These are phyloP conservation scores for Prunus padus DNA, from an alignment of 306 rosid species.

Conservation along the genomic window DNA sequence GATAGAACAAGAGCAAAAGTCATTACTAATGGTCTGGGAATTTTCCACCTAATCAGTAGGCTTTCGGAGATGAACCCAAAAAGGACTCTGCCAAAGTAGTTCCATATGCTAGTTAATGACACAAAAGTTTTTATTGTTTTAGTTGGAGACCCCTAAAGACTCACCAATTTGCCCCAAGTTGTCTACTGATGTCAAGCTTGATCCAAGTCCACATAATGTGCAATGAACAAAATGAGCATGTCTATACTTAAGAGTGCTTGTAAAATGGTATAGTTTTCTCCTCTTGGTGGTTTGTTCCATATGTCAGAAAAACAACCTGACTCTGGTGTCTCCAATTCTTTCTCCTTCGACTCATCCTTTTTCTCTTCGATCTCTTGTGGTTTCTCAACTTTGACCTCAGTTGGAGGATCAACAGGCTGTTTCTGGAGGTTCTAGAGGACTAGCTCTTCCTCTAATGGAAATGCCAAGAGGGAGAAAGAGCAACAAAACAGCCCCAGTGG, in stretches of 20 bases:
- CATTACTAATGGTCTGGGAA: conserved; percentile 35
- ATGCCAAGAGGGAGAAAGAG: conserved; percentile 25
- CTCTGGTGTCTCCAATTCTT: not conserved
- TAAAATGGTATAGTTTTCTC: conserved; percentile 33
- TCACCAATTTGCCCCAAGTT: conserved; percentile 45
- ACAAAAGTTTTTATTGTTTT: conserved; percentile 10
- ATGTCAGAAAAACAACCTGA: conserved; percentile 6
- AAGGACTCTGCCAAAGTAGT: conserved; percentile 37
- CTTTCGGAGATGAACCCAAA: conserved; percentile 38
- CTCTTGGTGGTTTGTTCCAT: conserved; percentile 36
- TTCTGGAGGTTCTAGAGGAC: conserved; percentile 23
- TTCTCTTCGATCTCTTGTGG: not conserved
- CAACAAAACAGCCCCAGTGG: conserved; percentile 7
- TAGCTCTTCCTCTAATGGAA: conserved; percentile 32
- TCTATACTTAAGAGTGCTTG: conserved; percentile 33
- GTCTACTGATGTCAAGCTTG: conserved; percentile 33
- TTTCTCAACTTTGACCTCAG: conserved; percentile 8
- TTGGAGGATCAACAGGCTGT: not conserved
- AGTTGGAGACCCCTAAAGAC: conserved; percentile 21
- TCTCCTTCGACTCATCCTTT: not conserved
- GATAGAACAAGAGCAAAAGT: conserved; percentile 16
- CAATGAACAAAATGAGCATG: conserved; percentile 18
- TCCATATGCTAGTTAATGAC: conserved; percentile 37
- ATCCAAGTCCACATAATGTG: conserved; percentile 24
- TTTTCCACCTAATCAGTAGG: conserved; percentile 16